phyloP scores from a whole-genome alignment of 192 early-diverging fungal genomes.

The Spinellus fusiger region DNA sequence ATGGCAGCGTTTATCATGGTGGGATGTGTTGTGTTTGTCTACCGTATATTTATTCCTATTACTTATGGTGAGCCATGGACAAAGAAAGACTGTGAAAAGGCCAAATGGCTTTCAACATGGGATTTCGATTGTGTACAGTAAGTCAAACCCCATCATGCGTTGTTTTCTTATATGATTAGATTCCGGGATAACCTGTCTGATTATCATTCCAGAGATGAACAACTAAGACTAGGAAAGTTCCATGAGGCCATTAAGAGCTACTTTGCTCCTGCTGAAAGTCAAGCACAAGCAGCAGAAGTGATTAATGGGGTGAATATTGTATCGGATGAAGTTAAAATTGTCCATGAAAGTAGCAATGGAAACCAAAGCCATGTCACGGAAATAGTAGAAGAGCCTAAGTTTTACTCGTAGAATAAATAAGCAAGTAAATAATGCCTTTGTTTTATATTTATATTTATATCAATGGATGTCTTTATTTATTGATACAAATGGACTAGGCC shows the following conservation, averaged over 20 bases:
- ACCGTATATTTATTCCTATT: slow-evolving; percentile 66
- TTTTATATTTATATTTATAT: too few species aligned
- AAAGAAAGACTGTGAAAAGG: slow-evolving; percentile 61
- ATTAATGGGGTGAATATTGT: background rate
- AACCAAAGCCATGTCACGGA: too few species aligned
- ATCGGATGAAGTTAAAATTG: background rate
- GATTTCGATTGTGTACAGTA: slow-evolving; percentile 32
- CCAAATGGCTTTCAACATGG: slow-evolving; percentile 81
- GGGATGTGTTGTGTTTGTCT: slow-evolving; percentile 59
- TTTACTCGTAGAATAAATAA: too few species aligned
- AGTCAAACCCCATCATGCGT: too few species aligned
- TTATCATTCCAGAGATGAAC: background rate
- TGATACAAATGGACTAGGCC: slow-evolving; percentile 77
- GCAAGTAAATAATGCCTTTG: too few species aligned
- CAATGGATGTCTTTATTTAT: slow-evolving; percentile 37
- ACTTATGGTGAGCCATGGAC: slow-evolving; percentile 82
- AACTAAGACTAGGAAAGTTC: background rate
- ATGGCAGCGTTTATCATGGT: slow-evolving; percentile 45
- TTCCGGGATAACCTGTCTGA: background rate
- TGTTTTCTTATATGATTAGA: too few species aligned
- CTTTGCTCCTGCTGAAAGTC: background rate
- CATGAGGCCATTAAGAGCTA: background rate
- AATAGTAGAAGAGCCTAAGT: too few species aligned
- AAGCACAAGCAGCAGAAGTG: background rate
- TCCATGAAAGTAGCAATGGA: background rate